Conservation (phyloP, 2,329 filamentous ascomycete species). For the Fusarium sp. region DNA sequence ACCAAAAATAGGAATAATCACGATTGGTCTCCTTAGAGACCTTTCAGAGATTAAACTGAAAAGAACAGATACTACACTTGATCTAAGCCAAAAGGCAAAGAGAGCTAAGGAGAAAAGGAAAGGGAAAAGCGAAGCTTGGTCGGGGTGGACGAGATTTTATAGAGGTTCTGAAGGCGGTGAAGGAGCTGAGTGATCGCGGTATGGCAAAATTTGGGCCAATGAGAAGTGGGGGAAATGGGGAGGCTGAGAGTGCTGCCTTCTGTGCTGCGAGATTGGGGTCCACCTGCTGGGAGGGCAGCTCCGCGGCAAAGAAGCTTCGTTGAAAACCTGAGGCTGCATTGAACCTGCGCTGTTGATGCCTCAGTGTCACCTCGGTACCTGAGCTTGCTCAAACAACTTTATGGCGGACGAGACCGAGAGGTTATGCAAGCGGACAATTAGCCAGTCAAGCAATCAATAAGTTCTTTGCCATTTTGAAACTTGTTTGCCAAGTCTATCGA, state of each 20-base stretch:
- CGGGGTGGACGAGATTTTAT: neutral
- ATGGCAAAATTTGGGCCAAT: constrained; percentile 37
- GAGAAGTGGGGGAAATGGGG: neutral
- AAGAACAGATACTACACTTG: constrained; percentile 97
- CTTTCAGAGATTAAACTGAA: constrained; percentile 97
- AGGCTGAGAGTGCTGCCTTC: constrained; percentile 34
- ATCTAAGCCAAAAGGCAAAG: constrained; percentile 80
- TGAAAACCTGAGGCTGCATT: constrained; percentile 13
- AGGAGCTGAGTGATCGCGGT: constrained; percentile 1
- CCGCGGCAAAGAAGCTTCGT: neutral
- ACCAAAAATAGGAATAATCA: constrained; percentile 83
- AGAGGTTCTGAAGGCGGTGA: constrained; percentile 24
- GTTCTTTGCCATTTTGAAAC: neutral
- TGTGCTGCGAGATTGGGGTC: constrained; percentile 3
- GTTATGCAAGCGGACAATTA: neutral
- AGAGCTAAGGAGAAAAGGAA: constrained; percentile 58
- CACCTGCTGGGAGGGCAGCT: constrained; percentile 3
- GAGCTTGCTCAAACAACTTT: neutral
- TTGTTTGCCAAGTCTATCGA: neutral
- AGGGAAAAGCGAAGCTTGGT: constrained; percentile 42
- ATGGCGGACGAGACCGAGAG: neutral
- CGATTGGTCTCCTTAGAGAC: constrained; percentile 77
- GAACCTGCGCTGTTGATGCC: neutral
- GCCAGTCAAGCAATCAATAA: neutral
- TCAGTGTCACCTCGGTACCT: neutral